These are phyloP conservation scores for Phytophthora sp. DNA, from an alignment of 352 stramenopile genomes.

Conservation along the genomic window DNA sequence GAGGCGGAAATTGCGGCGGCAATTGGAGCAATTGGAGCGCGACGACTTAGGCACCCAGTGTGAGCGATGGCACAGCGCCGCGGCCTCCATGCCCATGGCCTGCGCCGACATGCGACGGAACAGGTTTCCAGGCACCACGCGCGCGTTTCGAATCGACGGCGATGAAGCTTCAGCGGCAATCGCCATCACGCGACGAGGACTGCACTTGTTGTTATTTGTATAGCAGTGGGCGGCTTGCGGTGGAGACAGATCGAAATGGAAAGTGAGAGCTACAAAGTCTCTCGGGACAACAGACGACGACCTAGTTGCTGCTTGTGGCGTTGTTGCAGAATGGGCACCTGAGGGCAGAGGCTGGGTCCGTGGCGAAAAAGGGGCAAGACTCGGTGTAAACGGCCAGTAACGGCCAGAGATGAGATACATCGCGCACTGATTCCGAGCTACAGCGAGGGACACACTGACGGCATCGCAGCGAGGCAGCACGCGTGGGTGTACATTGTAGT, in stretches of 20 bases:
- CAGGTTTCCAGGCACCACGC: conserved; percentile 31
- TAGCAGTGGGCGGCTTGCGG: neutral
- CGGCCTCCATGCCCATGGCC: conserved; percentile 67
- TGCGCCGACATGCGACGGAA: conserved; percentile 71
- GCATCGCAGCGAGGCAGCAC: conserved; percentile 17
- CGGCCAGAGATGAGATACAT: conserved; percentile 35
- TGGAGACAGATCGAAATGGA: conserved; percentile 22
- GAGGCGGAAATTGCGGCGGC: conserved; percentile 62
- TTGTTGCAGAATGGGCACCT: too few species aligned
- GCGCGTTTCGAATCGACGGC: conserved; percentile 16
- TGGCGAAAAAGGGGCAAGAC: conserved; percentile 17
- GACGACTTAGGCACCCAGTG: conserved; percentile 82
- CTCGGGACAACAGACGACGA: conserved; percentile 16
- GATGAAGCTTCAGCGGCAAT: conserved; percentile 20
- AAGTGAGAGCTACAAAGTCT: conserved; percentile 23
- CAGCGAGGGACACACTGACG: neutral
- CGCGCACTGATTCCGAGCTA: conserved; percentile 22
- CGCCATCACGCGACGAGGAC: conserved; percentile 19
- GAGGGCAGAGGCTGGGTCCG: conserved; percentile 24
- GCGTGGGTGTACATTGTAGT: too few species aligned
- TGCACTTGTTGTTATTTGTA: too few species aligned
- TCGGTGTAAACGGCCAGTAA: conserved; percentile 22
- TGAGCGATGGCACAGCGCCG: conserved; percentile 73
- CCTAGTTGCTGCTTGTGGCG: conserved; percentile 15
- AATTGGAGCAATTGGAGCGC: conserved; percentile 69